Percentiles rank a stretch among this genome's conserved stretches.
Conservation (phyloP, 306 rosid genomes). For the Medicago ruthenica region DNA sequence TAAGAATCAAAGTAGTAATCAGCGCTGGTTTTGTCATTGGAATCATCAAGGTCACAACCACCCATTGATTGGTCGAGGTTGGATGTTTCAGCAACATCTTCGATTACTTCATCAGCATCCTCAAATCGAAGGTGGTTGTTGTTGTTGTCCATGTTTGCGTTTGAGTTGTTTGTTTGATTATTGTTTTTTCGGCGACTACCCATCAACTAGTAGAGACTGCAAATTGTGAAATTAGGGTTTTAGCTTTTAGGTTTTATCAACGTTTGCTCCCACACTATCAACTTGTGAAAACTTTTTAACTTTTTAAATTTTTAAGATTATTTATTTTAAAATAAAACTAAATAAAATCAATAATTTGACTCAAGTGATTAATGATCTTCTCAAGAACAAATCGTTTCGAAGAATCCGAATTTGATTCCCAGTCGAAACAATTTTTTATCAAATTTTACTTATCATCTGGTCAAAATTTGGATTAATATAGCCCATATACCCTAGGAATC, state of each 20-base stretch:
- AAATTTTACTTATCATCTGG: too few relatives aligned
- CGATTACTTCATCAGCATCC: conserved; percentile 64
- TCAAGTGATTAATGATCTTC: too few relatives aligned
- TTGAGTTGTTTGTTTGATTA: conserved; percentile 36
- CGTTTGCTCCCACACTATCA: background rate
- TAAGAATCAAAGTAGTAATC: conserved; percentile 98
- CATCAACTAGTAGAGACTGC: conserved; percentile 44
- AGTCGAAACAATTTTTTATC: too few relatives aligned
- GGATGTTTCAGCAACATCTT: conserved; percentile 65
- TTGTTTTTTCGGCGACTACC: conserved; percentile 66
- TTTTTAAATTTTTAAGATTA: background rate
- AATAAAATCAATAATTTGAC: too few relatives aligned
- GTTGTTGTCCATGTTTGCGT: conserved; percentile 34
- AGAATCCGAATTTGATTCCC: too few relatives aligned
- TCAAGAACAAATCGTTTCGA: too few relatives aligned
- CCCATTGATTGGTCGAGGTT: conserved; percentile 85
- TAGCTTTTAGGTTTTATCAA: conserved; percentile 29
- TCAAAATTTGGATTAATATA: too few relatives aligned
- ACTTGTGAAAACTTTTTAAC: background rate
- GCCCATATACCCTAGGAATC: too few relatives aligned
- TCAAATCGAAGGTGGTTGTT: conserved; percentile 61
- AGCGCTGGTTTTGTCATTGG: conserved; percentile 90
- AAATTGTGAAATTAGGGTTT: conserved; percentile 45
- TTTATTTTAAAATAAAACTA: background rate
- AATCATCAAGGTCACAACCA: conserved; percentile 60